phyloP scores from a whole-genome alignment of 129 eudicot genomes.

The Oenanthe sinensis region DNA sequence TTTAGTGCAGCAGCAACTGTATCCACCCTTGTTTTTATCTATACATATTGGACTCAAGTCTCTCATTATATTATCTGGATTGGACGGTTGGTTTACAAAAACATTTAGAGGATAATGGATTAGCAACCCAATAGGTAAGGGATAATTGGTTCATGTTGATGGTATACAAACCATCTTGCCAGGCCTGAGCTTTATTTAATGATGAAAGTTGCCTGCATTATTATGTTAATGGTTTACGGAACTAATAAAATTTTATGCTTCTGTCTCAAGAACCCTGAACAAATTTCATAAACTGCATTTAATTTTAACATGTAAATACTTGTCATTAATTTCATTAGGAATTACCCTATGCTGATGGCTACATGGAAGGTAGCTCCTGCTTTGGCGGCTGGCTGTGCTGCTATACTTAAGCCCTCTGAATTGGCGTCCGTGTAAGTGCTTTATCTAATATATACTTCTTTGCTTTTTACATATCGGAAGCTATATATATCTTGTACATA shows the following conservation, averaged over 20 bases:
- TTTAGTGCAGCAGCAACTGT: background rate
- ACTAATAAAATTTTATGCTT: background rate
- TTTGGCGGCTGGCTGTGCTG: conserved; percentile 98
- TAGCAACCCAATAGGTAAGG: background rate
- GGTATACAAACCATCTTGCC: background rate
- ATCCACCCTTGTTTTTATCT: background rate
- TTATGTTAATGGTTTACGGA: background rate
- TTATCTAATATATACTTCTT: background rate
- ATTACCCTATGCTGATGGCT: conserved; percentile 95
- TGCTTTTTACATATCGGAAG: background rate
- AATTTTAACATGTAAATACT: background rate
- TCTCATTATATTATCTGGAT: background rate
- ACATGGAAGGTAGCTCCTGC: conserved; percentile 99
- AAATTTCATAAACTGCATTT: background rate
- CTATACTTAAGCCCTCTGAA: conserved; percentile 95
- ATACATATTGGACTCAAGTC: background rate
- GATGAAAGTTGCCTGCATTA: background rate
- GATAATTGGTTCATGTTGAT: background rate
- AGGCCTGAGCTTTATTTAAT: background rate
- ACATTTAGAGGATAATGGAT: background rate
- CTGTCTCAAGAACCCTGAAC: background rate
- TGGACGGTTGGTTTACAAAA: background rate
- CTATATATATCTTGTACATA: background rate
- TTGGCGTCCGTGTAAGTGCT: conserved; percentile 74
- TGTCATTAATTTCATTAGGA: conserved; percentile 34